Evolutionary conservation across 2,329 filamentous ascomycete genomes (phyloP).

Genomic region (Colletotrichum higginsianum): DNA sequence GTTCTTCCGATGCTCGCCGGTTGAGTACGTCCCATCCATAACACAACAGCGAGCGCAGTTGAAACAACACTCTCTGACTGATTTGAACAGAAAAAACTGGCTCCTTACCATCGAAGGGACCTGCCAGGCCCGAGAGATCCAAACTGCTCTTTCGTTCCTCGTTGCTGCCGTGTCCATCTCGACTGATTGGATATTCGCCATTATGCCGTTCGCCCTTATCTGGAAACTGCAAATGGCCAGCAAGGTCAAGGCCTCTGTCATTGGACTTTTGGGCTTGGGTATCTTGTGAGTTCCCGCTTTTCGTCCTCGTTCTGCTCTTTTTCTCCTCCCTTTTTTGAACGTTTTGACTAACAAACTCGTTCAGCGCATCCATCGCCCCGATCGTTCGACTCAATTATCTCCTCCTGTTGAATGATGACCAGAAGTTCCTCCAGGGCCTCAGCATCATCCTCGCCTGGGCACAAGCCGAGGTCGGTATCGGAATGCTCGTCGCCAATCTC

Average conservation of each 20-base stretch:
- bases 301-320: too few relatives aligned
- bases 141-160: slow-evolving; percentile 35
- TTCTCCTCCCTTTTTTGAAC: too few relatives aligned
- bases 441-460: slow-evolving; percentile 36
- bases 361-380: slow-evolving; percentile 35
- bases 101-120: slow-evolving; percentile 4
- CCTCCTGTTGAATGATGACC: slow-evolving; percentile 34
- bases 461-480: slow-evolving; percentile 40
- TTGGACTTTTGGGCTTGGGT: slow-evolving; percentile 31
- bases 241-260: slow-evolving; percentile 31
- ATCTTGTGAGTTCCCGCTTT: slow-evolving; percentile 26
- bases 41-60: too few relatives aligned
- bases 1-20: slow-evolving; percentile 36
- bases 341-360: neutral
- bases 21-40: slow-evolving; percentile 20
- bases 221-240: slow-evolving; percentile 37
- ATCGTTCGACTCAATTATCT: slow-evolving; percentile 39
- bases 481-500: slow-evolving; percentile 37
- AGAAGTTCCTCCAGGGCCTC: slow-evolving; percentile 32
- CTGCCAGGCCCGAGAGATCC: slow-evolving; percentile 29
- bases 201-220: slow-evolving; percentile 34
- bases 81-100: slow-evolving; percentile 32
- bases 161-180: slow-evolving; percentile 36
- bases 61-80: too few relatives aligned
- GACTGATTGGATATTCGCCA: slow-evolving; percentile 38